Evolutionary conservation across 1,284 basidiomycete species (phyloP), one percentile per base, ranked within the genome.

Genomic region (Ustilago sp.): DNA sequence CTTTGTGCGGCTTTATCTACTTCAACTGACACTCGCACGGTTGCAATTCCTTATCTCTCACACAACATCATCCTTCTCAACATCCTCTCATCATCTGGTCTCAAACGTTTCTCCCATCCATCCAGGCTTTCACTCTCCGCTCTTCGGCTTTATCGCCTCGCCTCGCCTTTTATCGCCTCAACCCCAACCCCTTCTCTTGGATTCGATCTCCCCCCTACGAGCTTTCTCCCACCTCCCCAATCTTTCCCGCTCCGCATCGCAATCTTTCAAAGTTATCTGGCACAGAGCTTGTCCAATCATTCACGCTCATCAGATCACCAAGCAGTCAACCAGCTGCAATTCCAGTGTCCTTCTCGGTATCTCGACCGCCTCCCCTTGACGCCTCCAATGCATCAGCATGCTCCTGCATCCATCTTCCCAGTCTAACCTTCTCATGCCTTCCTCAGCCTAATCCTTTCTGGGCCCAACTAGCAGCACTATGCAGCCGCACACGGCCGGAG

Each of bases 361-460:
- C 43, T 45, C 43, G 43, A 23, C 43, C 39, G 39, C 15, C 39
- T 41, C 39, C 13, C 17, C 17, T 15, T 17, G 39, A 11, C 3
- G 39, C n/a, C 43, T 45, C 23, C 43, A 45, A 45, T 45, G 48
- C 31, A 50, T 50, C 48, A 50, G 31, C 48, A 50, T 50, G 48
- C 23, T 50, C n/a, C 31, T 50, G 48, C 48, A 50, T 50, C 12
- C 17, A 23, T 50, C 15, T 28, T 50, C 15, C 48, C 6, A 50
- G 23, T 31, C 13, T 50, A 32, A 19, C 28, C 31, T 32, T 50
- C 48, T 50, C 48, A 50, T 50, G 48, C 48, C 23, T 12, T 50
- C 23, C 6, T 50, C 31, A 50, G 48, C 48, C 6, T 50, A 50
- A 32, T 32, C 48, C 28, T 19, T 19, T 23, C 47, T 11, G 28